Percentiles rank a stretch among this genome's conserved stretches.
phyloP scores from a whole-genome alignment of 495 filamentous ascomycete species.

The Podospora conica region DNA sequence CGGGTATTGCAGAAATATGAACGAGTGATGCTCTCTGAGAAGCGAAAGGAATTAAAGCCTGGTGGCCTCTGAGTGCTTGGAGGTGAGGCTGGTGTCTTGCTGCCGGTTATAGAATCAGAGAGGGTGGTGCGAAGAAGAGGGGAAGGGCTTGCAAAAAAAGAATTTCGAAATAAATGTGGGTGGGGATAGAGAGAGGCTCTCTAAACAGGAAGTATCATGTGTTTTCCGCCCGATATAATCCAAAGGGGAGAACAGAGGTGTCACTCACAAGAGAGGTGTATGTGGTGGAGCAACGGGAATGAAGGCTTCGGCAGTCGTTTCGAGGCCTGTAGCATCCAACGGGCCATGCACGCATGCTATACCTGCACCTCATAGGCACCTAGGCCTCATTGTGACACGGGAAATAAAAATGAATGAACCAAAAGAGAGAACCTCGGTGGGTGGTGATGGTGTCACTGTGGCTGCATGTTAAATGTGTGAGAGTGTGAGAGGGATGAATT shows the following conservation, averaged over 20 bases:
- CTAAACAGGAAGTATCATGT: no score
- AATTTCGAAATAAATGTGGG: no score
- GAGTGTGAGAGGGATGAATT: not conserved
- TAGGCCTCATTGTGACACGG: not conserved
- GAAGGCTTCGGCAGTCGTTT: no score
- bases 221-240: no score
- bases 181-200: not conserved
- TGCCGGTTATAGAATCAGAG: not conserved
- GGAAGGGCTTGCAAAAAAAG: not conserved
- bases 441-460: not conserved
- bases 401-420: not conserved
- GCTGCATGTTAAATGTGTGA: not conserved
- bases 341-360: not conserved
- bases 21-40: not conserved
- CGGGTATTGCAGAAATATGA: not conserved
- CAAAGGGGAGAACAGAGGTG: no score
- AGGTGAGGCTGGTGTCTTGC: not conserved
- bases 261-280: not conserved
- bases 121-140: not conserved
- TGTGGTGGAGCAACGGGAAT: no score
- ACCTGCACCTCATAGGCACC: not conserved
- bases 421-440: not conserved
- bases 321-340: no score
- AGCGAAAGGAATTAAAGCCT: not conserved
- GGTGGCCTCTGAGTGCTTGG: not conserved